These are phyloP conservation scores for Monosporascus sp. DNA, from an alignment of 2,329 filamentous ascomycete species.

Conservation along the genomic window DNA sequence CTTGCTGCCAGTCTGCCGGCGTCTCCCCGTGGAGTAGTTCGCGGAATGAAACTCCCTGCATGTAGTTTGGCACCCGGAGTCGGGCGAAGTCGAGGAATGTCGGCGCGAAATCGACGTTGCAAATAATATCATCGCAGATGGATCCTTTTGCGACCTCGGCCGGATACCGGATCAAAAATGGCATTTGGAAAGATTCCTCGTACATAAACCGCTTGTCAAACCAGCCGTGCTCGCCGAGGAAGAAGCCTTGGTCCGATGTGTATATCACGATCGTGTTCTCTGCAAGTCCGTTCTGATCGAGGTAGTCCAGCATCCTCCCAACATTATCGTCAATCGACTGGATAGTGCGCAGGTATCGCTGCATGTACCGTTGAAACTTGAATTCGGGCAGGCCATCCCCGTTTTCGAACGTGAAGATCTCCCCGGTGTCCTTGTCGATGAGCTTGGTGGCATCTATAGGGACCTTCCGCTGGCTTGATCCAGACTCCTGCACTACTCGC, in stretches of 20 bases:
- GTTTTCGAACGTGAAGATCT: conserved; percentile 38
- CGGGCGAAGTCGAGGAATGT: conserved; percentile 42
- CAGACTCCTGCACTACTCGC: conserved; percentile 21
- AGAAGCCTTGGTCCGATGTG: conserved; percentile 50
- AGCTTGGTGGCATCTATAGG: conserved; percentile 22
- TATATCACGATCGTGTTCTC: conserved; percentile 48
- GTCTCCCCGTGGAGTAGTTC: conserved; percentile 30
- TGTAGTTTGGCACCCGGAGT: conserved; percentile 37
- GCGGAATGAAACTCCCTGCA: conserved; percentile 45
- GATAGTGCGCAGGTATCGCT: conserved; percentile 47
- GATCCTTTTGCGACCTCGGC: conserved; percentile 30
- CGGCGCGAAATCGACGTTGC: conserved; percentile 49
- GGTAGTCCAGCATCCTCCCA: conserved; percentile 39
- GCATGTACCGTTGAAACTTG: conserved; percentile 53
- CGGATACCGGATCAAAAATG: conserved; percentile 44
- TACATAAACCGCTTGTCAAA: conserved; percentile 56
- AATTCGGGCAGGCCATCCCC: conserved; percentile 40
- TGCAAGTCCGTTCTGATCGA: conserved; percentile 35
- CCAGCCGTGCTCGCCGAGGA: conserved; percentile 52
- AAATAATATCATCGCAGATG: conserved; percentile 42
- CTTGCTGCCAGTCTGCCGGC: conserved; percentile 41
- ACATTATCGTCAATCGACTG: conserved; percentile 48
- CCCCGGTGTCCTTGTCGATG: conserved; percentile 40
- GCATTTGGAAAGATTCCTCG: conserved; percentile 52
- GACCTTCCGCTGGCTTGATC: conserved; percentile 21